Base-by-base conservation (phyloP, 805 yeast genomes). In the Millerago galiae region DNA sequence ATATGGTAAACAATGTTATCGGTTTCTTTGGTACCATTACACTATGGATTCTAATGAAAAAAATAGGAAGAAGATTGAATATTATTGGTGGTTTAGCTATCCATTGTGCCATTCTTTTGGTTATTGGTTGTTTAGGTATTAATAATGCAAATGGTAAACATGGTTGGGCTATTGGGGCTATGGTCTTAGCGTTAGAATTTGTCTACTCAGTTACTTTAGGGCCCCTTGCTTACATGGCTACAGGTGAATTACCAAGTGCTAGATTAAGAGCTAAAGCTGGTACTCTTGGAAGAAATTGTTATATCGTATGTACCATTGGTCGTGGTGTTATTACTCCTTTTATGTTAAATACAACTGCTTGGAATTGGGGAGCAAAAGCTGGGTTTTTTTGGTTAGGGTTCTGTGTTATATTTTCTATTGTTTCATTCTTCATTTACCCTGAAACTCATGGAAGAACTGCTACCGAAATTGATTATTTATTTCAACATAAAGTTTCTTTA, bases 401-500 rank as follows among this genome's bases (percentile, higher is more conserved):
- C 16, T 34, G 35, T 34, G 35, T 34, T 34, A 16, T 39, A 2
- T 28, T 39, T 4, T 34, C 28, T 2, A 11, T 39, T 9, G 28
- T 39, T 30, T 31, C 24, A 5, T 39, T 25, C 29, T 39, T 39
- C 14, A 14, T 34, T 11, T 39, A 33, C 16, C 42, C 42, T 13
- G 37, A 39, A 27, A 34, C 37, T 28, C 29, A 35, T 15, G 30
- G 35, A 10, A 39, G 42, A 28, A 26, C 37, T n/a, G 28, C 28
- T 10, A 37, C 35, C 11, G 42, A 39, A 7, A 28, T 39, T 34
- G 42, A 34, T 18, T 39, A 33, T 27, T 34, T 39, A 26, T 39
- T 39, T 28, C 37, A 56, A 33, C 55, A 52, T 40, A 41, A 51
- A 4, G 49, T 71, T 45, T 71, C 74, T 8, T 75, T 77, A 5